phyloP scores from a whole-genome alignment of 352 stramenopile species.

The Phytophthora capsici region DNA sequence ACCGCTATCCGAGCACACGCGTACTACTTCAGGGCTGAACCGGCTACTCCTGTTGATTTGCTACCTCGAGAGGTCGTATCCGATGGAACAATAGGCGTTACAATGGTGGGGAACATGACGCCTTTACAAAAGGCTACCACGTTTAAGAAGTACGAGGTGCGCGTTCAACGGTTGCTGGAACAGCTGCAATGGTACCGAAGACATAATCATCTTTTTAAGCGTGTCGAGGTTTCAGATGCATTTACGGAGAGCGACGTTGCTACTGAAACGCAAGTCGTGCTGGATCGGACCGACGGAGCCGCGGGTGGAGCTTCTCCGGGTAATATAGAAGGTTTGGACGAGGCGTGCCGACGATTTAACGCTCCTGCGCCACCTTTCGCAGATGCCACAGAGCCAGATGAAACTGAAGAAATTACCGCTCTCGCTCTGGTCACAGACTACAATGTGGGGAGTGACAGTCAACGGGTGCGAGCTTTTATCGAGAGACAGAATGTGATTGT shows the following conservation, averaged over 20 bases:
- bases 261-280: not conserved
- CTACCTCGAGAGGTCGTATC: not conserved
- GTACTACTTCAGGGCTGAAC: not conserved
- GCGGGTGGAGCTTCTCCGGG: not conserved
- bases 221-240: not conserved
- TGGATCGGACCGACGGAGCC: not conserved
- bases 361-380: too few relatives aligned
- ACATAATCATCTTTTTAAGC: not conserved
- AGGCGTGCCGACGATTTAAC: not conserved
- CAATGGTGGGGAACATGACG: not conserved
- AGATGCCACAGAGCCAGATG: too few relatives aligned
- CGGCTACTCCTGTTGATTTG: not conserved
- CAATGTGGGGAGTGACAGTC: too few relatives aligned
- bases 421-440: too few relatives aligned
- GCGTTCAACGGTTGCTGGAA: not conserved
- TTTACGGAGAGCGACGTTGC: too few relatives aligned
- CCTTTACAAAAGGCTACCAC: not conserved
- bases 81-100: not conserved
- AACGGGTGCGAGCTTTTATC: too few relatives aligned
- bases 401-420: too few relatives aligned
- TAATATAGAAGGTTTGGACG: not conserved
- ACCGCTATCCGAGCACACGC: not conserved
- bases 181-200: not conserved
- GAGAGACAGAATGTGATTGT: too few relatives aligned
- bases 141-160: not conserved